Evolutionary conservation across 768 basidiomycete genomes (phyloP), one percentile per base, ranked within the genome.

Genomic region (Suillus americanus): DNA sequence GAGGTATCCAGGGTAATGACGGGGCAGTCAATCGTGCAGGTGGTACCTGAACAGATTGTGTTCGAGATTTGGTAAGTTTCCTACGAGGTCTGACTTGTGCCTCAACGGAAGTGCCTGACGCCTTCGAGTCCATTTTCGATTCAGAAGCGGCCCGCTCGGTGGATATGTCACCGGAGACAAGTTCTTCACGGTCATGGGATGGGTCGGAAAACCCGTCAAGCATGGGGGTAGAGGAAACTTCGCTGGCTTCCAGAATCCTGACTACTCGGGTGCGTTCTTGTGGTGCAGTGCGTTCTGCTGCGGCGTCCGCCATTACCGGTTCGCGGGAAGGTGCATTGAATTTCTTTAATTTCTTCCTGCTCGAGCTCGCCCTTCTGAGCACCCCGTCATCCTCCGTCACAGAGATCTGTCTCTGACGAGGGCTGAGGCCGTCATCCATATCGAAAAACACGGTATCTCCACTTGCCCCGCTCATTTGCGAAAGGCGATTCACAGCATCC

Each of bases 391-490:
- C 61, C 28, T 59, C 57, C 25, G 57, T 41, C 6, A 59, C 38
- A 28, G 57, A 59, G 10, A 41, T 59, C 16, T 30, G 57, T 30
- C 25, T 41, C 18, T 59, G 57, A 59, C 25, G 40, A 30, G 40
- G 25, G 28, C n/a, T 14, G 10, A 3, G 23, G 2, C 8, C 20
- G 12, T 50, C 33, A 14, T 62, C 55, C 18, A 61, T 16, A 20
- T 74, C 74, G 28, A 66, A 74, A 57, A 75, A 74, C 25, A 70
- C 62, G 3, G 74, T 76, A 30, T 72, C 68, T 0, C 73, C 73
- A 18, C 73, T 74, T 20, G 66, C 61, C 35, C 69, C 66, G 20
- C 75, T 76, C 0, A 62, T 55, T 2, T 68, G 43, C 0, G 73
- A 74, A 55, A 76, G 67, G 1, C 73, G 69, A 18, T 71, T 72